Base-by-base conservation (phyloP, 1,284 basidiomycete genomes). In the Heimioporus punctisporus region DNA sequence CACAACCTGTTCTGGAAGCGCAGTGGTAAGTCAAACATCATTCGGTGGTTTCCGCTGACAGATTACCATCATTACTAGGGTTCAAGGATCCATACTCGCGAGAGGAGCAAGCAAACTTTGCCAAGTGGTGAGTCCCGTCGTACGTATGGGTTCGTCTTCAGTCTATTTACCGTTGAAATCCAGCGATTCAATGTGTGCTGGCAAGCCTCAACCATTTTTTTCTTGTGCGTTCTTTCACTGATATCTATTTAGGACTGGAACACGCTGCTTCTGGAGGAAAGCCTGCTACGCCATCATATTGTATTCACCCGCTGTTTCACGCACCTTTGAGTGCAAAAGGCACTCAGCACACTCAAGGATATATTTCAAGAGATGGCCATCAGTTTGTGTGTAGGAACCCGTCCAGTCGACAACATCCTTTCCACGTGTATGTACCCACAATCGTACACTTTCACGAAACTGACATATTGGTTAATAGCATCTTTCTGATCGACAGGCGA, bases 1-100 rank as follows among this genome's bases (percentile, higher is more conserved):
- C 85, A 86, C 60, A 67, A 63, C 9, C 57, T 85, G 31, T 76
- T 76, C 57, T 86, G 84, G 84, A 74, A 75, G 55, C 74, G 84
- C 14, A 74, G 74, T 52, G 82, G 83, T 76, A 56, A 44, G 72
- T 61, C 76, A 9, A 81, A n/a, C 52, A 41, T 21, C 24, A 4
- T 4, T 11, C 17, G n/a, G 47, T n/a, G 14, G 25, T 28, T 8
- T 4, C 40, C 56, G 4, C 54, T 34, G 34, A 19, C 34, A 37
- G 6, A 19, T 17, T 37, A 14, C n/a, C 34, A 37, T 25, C 15
- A 43, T 9, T 21, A 3, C 23, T 37, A 67, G 65, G 58, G 11
- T 64, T 61, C 54, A 42, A 59, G 76, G 83, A 85, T 65, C 84
- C 83, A 3, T 85, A 85, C 51, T 76, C 82, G 2, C 72, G 73